These are phyloP conservation scores for Spergularia bocconei DNA, from an alignment of 148 eudicot species.

Conservation along the genomic window DNA sequence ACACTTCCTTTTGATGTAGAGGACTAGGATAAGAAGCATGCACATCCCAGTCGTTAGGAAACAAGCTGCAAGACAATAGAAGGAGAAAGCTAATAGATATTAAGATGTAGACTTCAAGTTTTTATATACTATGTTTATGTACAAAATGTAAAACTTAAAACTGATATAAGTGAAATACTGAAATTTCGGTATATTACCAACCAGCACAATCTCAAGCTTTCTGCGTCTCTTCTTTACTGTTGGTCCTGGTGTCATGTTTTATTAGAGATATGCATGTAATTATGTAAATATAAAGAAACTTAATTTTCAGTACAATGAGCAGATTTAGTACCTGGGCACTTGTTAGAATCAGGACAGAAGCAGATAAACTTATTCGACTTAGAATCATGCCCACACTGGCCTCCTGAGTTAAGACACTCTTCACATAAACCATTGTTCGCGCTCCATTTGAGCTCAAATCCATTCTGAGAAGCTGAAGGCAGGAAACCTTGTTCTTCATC, in stretches of 20 bases:
- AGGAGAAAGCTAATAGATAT: neutral
- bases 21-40: neutral
- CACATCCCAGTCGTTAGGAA: slow-evolving; percentile 11
- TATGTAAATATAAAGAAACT: neutral
- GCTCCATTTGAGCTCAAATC: slow-evolving; percentile 51
- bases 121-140: neutral
- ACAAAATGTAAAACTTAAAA: neutral
- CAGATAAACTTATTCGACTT: slow-evolving; percentile 37
- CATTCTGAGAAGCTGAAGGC: slow-evolving; percentile 20
- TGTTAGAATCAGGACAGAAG: slow-evolving; percentile 34
- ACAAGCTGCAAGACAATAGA: slow-evolving; percentile 17
- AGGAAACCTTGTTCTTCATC: neutral
- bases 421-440: slow-evolving; percentile 36
- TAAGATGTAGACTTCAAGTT: neutral
- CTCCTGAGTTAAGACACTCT: slow-evolving; percentile 40
- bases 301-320: neutral
- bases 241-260: slow-evolving; percentile 23
- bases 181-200: slow-evolving; percentile 11
- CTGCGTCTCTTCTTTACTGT: neutral
- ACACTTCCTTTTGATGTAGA: slow-evolving; percentile 6
- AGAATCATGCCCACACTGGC: slow-evolving; percentile 51
- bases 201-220: slow-evolving; percentile 16
- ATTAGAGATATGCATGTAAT: slow-evolving; percentile 10
- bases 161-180: neutral
- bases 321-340: slow-evolving; percentile 17